Evolutionary conservation across 352 stramenopile genomes (phyloP), one percentile per base, ranked within the genome.

Genomic region (Phytopythium vexans): DNA sequence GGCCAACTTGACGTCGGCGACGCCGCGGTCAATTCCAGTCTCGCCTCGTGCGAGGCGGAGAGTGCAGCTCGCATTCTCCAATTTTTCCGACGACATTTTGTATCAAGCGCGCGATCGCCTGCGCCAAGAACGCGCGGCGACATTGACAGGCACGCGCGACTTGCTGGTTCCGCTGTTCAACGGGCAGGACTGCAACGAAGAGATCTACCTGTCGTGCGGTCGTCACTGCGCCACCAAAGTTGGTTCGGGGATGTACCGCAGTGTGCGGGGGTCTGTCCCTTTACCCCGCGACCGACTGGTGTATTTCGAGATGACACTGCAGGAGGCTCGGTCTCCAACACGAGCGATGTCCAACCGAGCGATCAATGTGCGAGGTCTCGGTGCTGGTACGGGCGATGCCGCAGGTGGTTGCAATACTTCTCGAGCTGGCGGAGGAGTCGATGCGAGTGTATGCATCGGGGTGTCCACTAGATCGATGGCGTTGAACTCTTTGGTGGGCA

Each of bases 301-400:
- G 53, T 95, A 95, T 64, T 95, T 93, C 54, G 85, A 95, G 64
- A 93, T 95, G 80, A 74, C 72, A 4, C 41, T 92, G 10, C 74
- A 77, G 33, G 66, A 87, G 60, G 51, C 54, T n/a, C 57, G 66
- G 49, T 72, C 80, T 1, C 62, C 62, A 1, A 41, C 48, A 3
- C 72, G 63, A 60, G 61, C 52, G 41, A 27, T 51, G 12, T 64
- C 62, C 8, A 54, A 56, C 4, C 16, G 21, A 41, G 34, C 9
- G 0, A 42, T 7, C 8, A 14, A n/a, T 40, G 32, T 15, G 3
- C 14, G n/a, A n/a, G 44, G 3, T n/a, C 44, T 32, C 2, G 47
- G 8, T 36, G 36, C 31, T 46, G 52, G 41, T 12, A 58, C 33
- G 42, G 34, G 47, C 16, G 64, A 62, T 9, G 49, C 56, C 12